phyloP scores from a whole-genome alignment of 2,329 filamentous ascomycete species.

The Pseudogymnoascus sp. region DNA sequence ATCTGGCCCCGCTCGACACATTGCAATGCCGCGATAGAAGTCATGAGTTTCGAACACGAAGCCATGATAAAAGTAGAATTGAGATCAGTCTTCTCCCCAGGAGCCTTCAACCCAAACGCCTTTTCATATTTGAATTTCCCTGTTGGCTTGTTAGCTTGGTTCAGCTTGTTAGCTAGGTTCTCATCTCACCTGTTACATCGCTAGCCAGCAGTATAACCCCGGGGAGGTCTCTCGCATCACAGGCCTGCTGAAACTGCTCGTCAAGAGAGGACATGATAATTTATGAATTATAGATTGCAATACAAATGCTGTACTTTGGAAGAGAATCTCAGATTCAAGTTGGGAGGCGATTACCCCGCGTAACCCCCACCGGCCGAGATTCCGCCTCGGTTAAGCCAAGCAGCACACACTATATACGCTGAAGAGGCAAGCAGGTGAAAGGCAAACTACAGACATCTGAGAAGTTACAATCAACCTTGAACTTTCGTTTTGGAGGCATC shows the following conservation, averaged over 20 bases:
- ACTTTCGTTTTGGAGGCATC: no score
- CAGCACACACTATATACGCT: not conserved
- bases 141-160: conserved; percentile 15
- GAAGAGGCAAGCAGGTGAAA: not conserved
- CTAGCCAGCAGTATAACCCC: conserved; percentile 12
- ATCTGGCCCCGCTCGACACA: conserved; percentile 45
- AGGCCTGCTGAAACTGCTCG: not conserved
- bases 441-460: not conserved
- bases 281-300: not conserved
- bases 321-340: not conserved
- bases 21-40: conserved; percentile 46
- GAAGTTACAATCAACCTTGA: no score
- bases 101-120: conserved; percentile 29
- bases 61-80: conserved; percentile 54
- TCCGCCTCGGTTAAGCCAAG: not conserved
- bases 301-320: not conserved
- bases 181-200: conserved; percentile 16
- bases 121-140: conserved; percentile 32
- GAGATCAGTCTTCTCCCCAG: conserved; percentile 39
- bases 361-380: not conserved
- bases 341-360: not conserved
- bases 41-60: conserved; percentile 49
- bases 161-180: not conserved
- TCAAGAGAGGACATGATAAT: not conserved
- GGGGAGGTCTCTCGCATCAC: not conserved